Percentiles rank a stretch among this genome's conserved stretches.
Conservation (phyloP, 164 flowering plant genomes). For the Annona cherimola region DNA sequence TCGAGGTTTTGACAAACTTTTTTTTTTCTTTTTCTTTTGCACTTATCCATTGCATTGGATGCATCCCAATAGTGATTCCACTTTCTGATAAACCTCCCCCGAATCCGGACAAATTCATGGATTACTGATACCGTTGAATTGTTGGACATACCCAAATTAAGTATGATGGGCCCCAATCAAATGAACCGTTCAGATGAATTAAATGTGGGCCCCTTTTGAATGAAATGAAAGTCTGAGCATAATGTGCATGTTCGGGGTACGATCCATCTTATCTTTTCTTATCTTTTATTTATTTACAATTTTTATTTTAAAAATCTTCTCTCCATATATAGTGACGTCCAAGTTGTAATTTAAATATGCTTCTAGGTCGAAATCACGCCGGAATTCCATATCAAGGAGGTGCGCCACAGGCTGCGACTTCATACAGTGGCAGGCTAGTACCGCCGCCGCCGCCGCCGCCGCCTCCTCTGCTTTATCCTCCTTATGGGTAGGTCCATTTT, state of each 20-base stretch:
- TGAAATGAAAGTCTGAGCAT: neutral
- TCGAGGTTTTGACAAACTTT: slow-evolving; percentile 42
- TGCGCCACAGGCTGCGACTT: slow-evolving; percentile 7
- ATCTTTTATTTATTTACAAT: neutral
- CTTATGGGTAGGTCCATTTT: slow-evolving; percentile 21
- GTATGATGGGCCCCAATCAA: neutral
- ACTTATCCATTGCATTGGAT: neutral
- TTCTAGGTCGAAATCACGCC: slow-evolving; percentile 28
- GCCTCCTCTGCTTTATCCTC: slow-evolving; percentile 21
- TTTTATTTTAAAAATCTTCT: neutral
- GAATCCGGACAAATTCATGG: neutral
- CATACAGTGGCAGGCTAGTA: slow-evolving; percentile 6
- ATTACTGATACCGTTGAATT: neutral
- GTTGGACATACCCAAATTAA: neutral
- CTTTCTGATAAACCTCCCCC: neutral
- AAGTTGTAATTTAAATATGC: neutral
- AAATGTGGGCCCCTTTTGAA: neutral
- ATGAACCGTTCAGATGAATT: neutral
- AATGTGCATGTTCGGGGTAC: neutral
- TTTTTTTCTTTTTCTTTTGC: neutral
- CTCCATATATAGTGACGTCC: too few species aligned
- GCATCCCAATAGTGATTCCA: neutral
- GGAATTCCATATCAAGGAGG: slow-evolving; percentile 38
- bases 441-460: slow-evolving; percentile 15
- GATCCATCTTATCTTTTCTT: neutral